Evolutionary conservation across 2,329 filamentous ascomycete species (phyloP).

Genomic region (Lachnellula arida): DNA sequence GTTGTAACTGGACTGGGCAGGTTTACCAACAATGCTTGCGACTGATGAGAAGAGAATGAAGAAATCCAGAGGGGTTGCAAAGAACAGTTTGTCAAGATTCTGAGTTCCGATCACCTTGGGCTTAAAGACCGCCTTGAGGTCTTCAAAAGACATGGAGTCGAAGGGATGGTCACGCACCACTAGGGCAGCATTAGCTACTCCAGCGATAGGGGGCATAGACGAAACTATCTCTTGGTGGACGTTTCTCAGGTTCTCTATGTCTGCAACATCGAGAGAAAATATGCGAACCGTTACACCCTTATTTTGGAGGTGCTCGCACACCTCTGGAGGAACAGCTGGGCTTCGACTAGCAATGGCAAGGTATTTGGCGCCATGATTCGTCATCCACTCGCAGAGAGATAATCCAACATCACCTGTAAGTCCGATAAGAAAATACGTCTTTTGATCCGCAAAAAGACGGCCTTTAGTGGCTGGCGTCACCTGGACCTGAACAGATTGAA

Average conservation of each 20-base stretch:
- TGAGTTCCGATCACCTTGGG: constrained; percentile 35
- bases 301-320: constrained; percentile 20
- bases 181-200: constrained; percentile 42
- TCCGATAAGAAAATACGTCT: constrained; percentile 31
- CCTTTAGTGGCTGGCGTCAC: too few relatives aligned
- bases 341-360: constrained; percentile 38
- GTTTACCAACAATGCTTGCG: constrained; percentile 27
- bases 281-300: not conserved
- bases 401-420: constrained; percentile 29
- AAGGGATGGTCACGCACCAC: constrained; percentile 37
- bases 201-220: constrained; percentile 32
- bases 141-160: constrained; percentile 26
- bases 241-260: not conserved
- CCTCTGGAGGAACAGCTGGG: constrained; percentile 31
- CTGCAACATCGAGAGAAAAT: not conserved
- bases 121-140: constrained; percentile 23
- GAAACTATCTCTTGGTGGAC: not conserved
- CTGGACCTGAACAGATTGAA: too few relatives aligned
- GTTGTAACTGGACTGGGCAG: constrained; percentile 41
- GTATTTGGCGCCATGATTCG: constrained; percentile 32
- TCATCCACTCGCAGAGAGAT: constrained; percentile 39
- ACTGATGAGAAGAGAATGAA: constrained; percentile 37
- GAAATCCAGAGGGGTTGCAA: constrained; percentile 32
- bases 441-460: constrained; percentile 15
- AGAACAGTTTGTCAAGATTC: constrained; percentile 33